A percentile compares a stretch with the other conserved stretches of the same genome.
These are phyloP conservation scores for Aspergillus bombycis DNA, from an alignment of 2,329 filamentous ascomycete species.

Conservation along the genomic window DNA sequence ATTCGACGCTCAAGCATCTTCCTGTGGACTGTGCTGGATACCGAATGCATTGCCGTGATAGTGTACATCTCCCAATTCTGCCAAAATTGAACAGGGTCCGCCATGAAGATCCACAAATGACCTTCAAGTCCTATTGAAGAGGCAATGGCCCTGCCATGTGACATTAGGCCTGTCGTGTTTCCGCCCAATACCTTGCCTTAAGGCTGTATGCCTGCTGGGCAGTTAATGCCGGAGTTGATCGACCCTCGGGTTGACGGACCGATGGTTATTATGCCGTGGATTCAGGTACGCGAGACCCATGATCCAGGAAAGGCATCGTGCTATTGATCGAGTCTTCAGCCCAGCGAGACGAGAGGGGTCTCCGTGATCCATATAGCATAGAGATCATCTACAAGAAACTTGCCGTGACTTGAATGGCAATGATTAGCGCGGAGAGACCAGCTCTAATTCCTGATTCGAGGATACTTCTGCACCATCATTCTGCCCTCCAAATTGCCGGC, in stretches of 20 bases:
- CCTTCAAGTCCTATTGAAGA: neutral
- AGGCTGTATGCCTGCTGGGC: constrained; percentile 11
- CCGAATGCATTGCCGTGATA: neutral
- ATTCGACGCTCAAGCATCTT: neutral
- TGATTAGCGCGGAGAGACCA: constrained; percentile 25
- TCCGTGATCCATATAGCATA: constrained; percentile 12
- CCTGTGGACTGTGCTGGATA: neutral
- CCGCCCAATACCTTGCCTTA: neutral
- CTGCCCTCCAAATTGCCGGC: constrained; percentile 4
- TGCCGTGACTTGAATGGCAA: constrained; percentile 31
- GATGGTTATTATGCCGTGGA: constrained; percentile 11
- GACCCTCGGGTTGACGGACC: constrained; percentile 26
- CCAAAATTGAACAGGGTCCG: neutral
- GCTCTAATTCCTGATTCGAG: constrained; percentile 20
- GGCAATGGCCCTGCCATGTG: neutral
- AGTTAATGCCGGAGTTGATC: constrained; percentile 5
- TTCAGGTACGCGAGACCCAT: neutral
- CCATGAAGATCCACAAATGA: neutral
- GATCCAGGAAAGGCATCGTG: constrained; percentile 15
- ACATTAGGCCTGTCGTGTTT: neutral
- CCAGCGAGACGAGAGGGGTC: neutral
- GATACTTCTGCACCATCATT: constrained; percentile 8
- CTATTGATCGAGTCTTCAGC: constrained; percentile 7
- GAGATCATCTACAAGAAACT: constrained; percentile 13
- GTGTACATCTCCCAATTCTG: neutral